These are phyloP conservation scores for Hyaloscypha hepaticicola DNA, from an alignment of 495 filamentous ascomycete genomes.

Conservation along the genomic window DNA sequence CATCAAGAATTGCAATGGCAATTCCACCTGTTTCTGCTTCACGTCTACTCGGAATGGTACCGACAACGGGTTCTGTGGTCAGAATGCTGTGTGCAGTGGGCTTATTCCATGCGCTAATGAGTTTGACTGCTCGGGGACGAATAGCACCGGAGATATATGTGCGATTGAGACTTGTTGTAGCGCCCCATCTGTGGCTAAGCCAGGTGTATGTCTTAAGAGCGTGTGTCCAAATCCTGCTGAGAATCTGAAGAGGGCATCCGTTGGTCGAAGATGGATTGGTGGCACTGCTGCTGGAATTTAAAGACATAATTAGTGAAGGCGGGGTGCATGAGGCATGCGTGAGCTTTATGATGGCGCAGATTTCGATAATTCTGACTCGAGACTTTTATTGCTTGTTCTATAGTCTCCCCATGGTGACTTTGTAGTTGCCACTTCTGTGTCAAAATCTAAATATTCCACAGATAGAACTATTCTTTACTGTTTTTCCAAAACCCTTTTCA, in stretches of 20 bases:
- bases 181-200: neutral
- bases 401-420: too few relatives aligned
- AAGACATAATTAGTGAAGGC: neutral
- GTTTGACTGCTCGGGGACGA: slow-evolving; percentile 4
- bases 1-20: slow-evolving; percentile 13
- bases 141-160: slow-evolving; percentile 18
- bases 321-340: too few relatives aligned
- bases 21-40: slow-evolving; percentile 19
- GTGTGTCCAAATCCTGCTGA: neutral
- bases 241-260: neutral
- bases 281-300: neutral
- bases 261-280: neutral
- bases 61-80: slow-evolving; percentile 16
- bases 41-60: neutral
- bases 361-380: too few relatives aligned
- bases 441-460: too few relatives aligned
- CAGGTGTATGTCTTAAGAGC: neutral
- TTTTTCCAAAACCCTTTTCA: too few relatives aligned
- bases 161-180: slow-evolving; percentile 14
- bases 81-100: slow-evolving; percentile 8
- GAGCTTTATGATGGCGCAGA: too few relatives aligned
- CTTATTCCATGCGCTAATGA: slow-evolving; percentile 7
- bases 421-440: too few relatives aligned
- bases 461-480: too few relatives aligned
- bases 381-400: too few relatives aligned